Conservation (phyloP, 139 green algal genomes). For the Coccomyxa sp. region DNA sequence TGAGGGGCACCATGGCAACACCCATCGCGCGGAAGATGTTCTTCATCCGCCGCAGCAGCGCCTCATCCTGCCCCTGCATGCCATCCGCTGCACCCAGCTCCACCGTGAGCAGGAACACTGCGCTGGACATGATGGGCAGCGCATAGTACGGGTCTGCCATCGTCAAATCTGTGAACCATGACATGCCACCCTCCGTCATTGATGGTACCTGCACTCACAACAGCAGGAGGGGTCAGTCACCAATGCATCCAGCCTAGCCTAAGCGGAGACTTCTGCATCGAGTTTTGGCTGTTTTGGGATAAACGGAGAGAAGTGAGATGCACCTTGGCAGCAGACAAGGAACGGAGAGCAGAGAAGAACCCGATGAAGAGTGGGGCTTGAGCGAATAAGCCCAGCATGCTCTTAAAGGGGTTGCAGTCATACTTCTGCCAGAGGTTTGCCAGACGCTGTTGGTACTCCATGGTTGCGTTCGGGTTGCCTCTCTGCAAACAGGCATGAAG, state of each 20-base stretch:
- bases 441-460: slow-evolving; percentile 36
- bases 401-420: slow-evolving; percentile 53
- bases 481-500: neutral
- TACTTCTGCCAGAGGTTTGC: slow-evolving; percentile 48
- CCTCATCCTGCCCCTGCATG: slow-evolving; percentile 43
- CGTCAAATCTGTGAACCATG: slow-evolving; percentile 87
- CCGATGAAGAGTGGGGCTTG: slow-evolving; percentile 66
- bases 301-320: neutral
- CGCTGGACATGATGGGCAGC: slow-evolving; percentile 66
- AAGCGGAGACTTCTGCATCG: neutral
- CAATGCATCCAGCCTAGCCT: neutral
- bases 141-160: slow-evolving; percentile 67
- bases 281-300: too few relatives aligned
- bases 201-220: slow-evolving; percentile 54
- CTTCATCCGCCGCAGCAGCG: slow-evolving; percentile 54
- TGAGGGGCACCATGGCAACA: slow-evolving; percentile 65
- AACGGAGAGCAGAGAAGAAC: slow-evolving; percentile 60
- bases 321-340: slow-evolving; percentile 42
- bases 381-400: slow-evolving; percentile 30
- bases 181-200: slow-evolving; percentile 55
- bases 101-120: slow-evolving; percentile 68
- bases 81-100: slow-evolving; percentile 63
- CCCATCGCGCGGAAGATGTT: slow-evolving; percentile 51
- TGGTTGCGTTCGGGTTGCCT: slow-evolving; percentile 4
- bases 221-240: neutral